A percentile compares a stretch with the other conserved stretches of the same genome.
These are phyloP conservation scores for Entonaema liquescens DNA, from an alignment of 495 filamentous ascomycete species.

Conservation along the genomic window DNA sequence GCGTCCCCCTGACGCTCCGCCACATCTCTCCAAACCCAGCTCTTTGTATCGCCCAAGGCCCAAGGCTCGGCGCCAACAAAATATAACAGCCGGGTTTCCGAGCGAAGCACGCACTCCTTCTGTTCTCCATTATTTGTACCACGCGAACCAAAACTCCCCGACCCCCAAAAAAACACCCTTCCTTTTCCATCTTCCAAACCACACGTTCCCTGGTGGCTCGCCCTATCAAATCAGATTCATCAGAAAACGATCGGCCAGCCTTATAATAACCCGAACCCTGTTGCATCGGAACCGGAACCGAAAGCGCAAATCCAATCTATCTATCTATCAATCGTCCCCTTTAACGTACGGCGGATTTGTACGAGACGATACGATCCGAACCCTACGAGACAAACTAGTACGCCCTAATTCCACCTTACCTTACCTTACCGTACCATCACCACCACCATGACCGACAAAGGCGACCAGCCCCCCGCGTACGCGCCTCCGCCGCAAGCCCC, in stretches of 20 bases:
- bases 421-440: background rate
- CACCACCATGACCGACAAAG: constrained; percentile 52
- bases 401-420: no score
- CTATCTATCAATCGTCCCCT: background rate
- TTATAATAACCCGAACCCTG: background rate
- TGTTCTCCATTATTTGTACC: constrained; percentile 24
- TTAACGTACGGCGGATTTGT: no score
- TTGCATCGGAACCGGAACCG: background rate
- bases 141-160: constrained; percentile 3
- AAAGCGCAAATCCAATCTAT: background rate
- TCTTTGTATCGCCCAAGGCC: constrained; percentile 1
- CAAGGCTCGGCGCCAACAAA: constrained; percentile 32
- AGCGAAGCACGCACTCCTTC: background rate
- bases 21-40: constrained; percentile 19
- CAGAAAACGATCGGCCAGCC: background rate
- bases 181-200: background rate
- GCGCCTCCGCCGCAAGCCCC: constrained; percentile 40
- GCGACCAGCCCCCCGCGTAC: constrained; percentile 56
- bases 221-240: background rate
- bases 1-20: constrained; percentile 32
- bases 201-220: background rate
- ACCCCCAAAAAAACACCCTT: background rate
- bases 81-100: constrained; percentile 28
- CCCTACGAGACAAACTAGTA: background rate
- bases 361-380: background rate